Evolutionary conservation across 192 early-diverging fungal species (phyloP), one percentile per base, ranked within the genome.

Genomic region (Umbelopsis sp.): DNA sequence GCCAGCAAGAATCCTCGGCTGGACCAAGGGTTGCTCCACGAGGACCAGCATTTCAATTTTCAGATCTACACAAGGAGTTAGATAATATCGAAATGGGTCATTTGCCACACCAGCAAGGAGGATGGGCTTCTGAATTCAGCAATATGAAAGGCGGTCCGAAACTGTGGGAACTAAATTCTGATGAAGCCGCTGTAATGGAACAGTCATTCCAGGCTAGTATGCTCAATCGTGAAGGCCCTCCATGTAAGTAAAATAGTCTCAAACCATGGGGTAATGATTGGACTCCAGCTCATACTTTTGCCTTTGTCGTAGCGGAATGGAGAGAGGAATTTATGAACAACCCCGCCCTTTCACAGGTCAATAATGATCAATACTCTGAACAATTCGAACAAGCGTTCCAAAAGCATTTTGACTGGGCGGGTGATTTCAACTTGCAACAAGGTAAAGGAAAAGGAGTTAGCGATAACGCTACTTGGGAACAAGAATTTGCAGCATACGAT

Each of bases 321-420:
- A 79, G 76, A 45, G 72, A 82, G 12, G 85, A 88, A 59, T 88
- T 83, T 56, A 80, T 83, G 77, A 75, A 82, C 26, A 77, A 76
- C 4, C 80, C 82, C 21, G 79, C 83, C 41, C 65, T 81, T 24
- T 45, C 62, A 1, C 51, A 51, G 14, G 54, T 68, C 38, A 73
- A 68, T 44, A 69, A 74, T 17, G 62, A 75, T 7, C 83, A 86
- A 43, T 71, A 81, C 59, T 79, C 83, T n/a, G 74, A 79, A 51
- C 81, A 83, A 65, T 88, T 88, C 70, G 87, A 88, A 69, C 79
- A 77, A 21, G 82, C 82, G 1, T 88, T 88, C 67, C 83, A 86
- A 77, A 83, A 84, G 68, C 82, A 86, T 65, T 86, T 86, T 68
- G 88, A 91, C 76, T 97, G 94, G 94, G 86, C 91, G 0, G 82